Evolutionary conservation across 768 basidiomycete genomes (phyloP).

Genomic region (Leccinellum albellum): DNA sequence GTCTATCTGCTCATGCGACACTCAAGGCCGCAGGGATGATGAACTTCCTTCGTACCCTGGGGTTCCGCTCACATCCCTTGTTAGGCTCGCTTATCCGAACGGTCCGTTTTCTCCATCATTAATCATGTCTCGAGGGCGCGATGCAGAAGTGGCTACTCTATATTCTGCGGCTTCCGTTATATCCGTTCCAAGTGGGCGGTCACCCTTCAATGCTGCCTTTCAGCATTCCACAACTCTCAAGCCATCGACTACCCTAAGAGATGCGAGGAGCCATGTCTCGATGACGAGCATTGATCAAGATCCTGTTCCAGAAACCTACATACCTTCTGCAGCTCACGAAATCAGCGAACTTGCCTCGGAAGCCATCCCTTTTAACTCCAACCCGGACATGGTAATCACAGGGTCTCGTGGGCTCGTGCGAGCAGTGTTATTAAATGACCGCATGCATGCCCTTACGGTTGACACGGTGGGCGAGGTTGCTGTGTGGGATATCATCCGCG

Average conservation of each 20-base stretch:
- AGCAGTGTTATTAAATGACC: constrained; percentile 78
- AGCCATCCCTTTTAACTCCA: constrained; percentile 51
- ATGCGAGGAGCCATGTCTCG: constrained; percentile 16
- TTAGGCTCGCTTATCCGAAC: constrained; percentile 66
- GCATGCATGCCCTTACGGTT: constrained; percentile 85
- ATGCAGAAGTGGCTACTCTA: constrained; percentile 79
- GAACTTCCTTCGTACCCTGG: constrained; percentile 43
- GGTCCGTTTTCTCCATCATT: constrained; percentile 49
- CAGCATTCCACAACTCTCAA: constrained; percentile 24
- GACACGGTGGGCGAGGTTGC: constrained; percentile 86
- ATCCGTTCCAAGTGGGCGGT: constrained; percentile 52
- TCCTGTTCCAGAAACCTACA: constrained; percentile 37
- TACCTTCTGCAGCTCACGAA: constrained; percentile 57
- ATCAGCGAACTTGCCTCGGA: constrained; percentile 79
- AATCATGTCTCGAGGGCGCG: constrained; percentile 39
- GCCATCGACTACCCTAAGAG: constrained; percentile 26
- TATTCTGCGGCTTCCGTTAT: constrained; percentile 83
- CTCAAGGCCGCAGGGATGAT: constrained; percentile 21
- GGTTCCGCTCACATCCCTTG: constrained; percentile 67
- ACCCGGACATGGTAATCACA: constrained; percentile 66
- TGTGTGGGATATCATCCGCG: constrained; percentile 88
- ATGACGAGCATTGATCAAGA: constrained; percentile 26
- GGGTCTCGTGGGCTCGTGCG: constrained; percentile 84
- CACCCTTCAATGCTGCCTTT: constrained; percentile 36
- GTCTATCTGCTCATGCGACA: constrained; percentile 7